These are phyloP conservation scores for Jackrogersella minutella DNA, from an alignment of 495 filamentous ascomycete genomes.

Conservation along the genomic window DNA sequence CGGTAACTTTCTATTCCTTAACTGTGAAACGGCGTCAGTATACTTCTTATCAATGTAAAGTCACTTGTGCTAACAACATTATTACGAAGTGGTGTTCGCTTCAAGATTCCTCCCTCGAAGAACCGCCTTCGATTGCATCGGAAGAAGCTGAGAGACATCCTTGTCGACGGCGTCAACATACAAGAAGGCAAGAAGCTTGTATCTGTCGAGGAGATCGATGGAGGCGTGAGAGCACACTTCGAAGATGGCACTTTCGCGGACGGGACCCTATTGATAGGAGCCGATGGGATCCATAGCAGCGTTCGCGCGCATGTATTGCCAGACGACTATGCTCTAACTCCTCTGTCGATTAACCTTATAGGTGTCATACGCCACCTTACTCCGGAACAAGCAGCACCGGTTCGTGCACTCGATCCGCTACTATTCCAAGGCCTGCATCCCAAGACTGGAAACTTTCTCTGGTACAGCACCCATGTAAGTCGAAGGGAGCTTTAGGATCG, in stretches of 20 bases:
- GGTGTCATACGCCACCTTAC: constrained; percentile 56
- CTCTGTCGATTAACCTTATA: constrained; percentile 59
- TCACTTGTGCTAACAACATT: not conserved
- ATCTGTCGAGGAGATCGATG: constrained; percentile 46
- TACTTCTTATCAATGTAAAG: not conserved
- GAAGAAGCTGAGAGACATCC: constrained; percentile 54
- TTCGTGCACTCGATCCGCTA: constrained; percentile 61
- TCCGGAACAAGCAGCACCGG: constrained; percentile 48
- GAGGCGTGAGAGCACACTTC: constrained; percentile 57
- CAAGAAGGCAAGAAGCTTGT: constrained; percentile 58
- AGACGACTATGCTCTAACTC: constrained; percentile 47
- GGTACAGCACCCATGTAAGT: constrained; percentile 54
- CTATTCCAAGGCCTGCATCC: constrained; percentile 69
- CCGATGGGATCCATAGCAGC: constrained; percentile 62
- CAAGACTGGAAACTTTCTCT: constrained; percentile 61
- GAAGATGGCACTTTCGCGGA: constrained; percentile 57
- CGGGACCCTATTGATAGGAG: constrained; percentile 63
- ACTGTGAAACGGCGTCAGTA: constrained; percentile 54
- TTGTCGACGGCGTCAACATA: constrained; percentile 59
- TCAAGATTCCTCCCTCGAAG: constrained; percentile 55
- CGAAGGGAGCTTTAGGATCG: not conserved
- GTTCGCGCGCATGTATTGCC: constrained; percentile 46
- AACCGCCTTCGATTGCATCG: constrained; percentile 60
- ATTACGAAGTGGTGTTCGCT: constrained; percentile 47
- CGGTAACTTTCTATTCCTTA: constrained; percentile 62